Conservation (phyloP, 2,329 filamentous ascomycete species). For the Aspergillus sp. region DNA sequence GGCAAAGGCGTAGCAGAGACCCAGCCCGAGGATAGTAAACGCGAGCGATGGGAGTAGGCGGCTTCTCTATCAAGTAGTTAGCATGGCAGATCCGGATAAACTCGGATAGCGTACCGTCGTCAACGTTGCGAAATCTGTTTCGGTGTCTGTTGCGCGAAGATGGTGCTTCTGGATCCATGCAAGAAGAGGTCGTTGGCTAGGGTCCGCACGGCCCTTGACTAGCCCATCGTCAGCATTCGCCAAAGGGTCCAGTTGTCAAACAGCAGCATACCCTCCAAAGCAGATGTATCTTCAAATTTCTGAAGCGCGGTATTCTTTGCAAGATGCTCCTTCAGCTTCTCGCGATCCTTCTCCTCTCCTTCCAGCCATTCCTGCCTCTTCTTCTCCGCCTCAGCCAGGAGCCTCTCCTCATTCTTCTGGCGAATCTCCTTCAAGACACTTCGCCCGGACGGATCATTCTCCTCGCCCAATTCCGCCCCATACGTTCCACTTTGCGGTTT, state of each 20-base stretch:
- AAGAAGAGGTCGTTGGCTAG: constrained; percentile 42
- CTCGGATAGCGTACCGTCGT: constrained; percentile 37
- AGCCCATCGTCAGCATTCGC: constrained; percentile 20
- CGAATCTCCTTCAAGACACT: constrained; percentile 48
- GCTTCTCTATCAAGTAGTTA: constrained; percentile 34
- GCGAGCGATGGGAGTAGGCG: constrained; percentile 54
- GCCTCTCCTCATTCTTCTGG: constrained; percentile 45
- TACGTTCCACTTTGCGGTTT: constrained; percentile 51
- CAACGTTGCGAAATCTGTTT: constrained; percentile 38
- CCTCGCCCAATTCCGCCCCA: constrained; percentile 45
- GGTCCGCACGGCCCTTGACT: constrained; percentile 46
- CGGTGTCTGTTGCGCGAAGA: constrained; percentile 40
- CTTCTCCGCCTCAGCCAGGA: constrained; percentile 49
- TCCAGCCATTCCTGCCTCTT: constrained; percentile 58
- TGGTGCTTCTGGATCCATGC: constrained; percentile 51
- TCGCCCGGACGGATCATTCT: constrained; percentile 47
- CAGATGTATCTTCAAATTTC: constrained; percentile 39
- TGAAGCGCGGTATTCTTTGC: constrained; percentile 42
- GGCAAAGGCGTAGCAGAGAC: constrained; percentile 50
- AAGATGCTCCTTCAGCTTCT: constrained; percentile 36
- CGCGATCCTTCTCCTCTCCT: constrained; percentile 52
- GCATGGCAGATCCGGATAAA: background rate
- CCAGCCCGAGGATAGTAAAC: constrained; percentile 43
- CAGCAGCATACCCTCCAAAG: constrained; percentile 39
- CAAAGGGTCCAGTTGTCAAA: background rate